These are phyloP conservation scores for Auricularia cornea DNA, from an alignment of 768 basidiomycete genomes.

Conservation along the genomic window DNA sequence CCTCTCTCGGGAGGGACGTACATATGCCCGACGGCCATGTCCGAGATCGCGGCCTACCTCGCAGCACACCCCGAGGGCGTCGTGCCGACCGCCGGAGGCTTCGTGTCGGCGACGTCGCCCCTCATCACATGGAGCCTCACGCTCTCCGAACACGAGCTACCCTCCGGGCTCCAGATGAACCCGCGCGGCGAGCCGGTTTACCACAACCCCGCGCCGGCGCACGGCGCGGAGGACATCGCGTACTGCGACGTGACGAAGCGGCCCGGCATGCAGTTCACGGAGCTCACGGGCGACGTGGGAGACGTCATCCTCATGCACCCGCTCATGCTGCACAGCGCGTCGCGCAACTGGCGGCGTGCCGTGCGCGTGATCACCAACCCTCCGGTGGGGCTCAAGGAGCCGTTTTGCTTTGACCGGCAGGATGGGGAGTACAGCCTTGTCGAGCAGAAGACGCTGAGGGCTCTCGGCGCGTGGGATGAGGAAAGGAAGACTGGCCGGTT, in stretches of 20 bases:
- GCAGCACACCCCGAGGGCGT: constrained; percentile 16
- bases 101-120: neutral
- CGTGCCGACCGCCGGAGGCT: constrained; percentile 1
- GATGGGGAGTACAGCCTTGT: constrained; percentile 44
- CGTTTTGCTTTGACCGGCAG: constrained; percentile 43
- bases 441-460: constrained; percentile 49
- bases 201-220: constrained; percentile 9
- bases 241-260: constrained; percentile 14
- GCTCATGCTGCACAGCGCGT: constrained; percentile 57
- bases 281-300: constrained; percentile 45
- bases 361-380: constrained; percentile 61
- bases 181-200: neutral
- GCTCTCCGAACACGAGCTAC: neutral
- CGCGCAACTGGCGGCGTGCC: constrained; percentile 47
- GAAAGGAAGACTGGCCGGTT: constrained; percentile 13
- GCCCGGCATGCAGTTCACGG: constrained; percentile 4
- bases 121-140: neutral
- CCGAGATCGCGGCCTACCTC: constrained; percentile 13
- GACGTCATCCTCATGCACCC: constrained; percentile 59
- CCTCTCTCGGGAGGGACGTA: constrained; percentile 52
- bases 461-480: constrained; percentile 36
- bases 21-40: constrained; percentile 51
- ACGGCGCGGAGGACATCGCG: constrained; percentile 31
- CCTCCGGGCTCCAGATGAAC: neutral
- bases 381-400: constrained; percentile 45